Base-by-base conservation (phyloP, 352 stramenopile species). In the Globisporangium polare region DNA sequence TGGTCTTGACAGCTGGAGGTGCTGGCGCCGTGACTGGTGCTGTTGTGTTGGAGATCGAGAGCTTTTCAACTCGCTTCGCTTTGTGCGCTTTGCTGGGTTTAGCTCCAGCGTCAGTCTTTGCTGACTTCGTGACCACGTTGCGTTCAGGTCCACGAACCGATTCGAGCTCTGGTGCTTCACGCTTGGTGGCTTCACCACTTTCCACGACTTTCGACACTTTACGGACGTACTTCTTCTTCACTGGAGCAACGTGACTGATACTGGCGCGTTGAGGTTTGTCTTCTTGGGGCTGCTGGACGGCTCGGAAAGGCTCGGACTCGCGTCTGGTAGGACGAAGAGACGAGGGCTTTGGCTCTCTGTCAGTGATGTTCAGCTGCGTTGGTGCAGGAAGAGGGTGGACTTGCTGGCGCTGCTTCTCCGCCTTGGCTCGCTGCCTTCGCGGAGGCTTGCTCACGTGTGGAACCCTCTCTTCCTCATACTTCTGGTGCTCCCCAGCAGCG, bases 171-270 rank as follows among this genome's bases (percentile, higher is more conserved):
- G 8, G 2, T 8, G 12, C 50, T 56, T n/a, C 29, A 29, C 29
- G 9, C 50, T 56, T 54, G 27, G 8, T 18, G n/a, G 5, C 9
- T 9, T 41, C 27, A n/a, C 10, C 10, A 43, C 18, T 43, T 9
- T 13, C 43, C n/a, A 17, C 50, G 31, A 9, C 9, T 27, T 43
- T 42, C 17, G 29, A 2, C 18, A 43, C 29, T 27, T 56, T 56
- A 2, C 29, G 31, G 6, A 56, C 29, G n/a, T 56, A 56, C 35
- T 56, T 56, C 35, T 56, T 56, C 50, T 43, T 56, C 50, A 56
- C 29, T 13, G 50, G 29, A 24, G 22, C 10, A 29, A 15, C 50
- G 12, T 46, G 41, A 17, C n/a, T n/a, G 41, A 22, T 46, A 17
- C 50, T 56, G 18, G 50, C 43, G 22, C 29, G 50, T n/a, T 43